Evolutionary conservation across 495 filamentous ascomycete genomes (phyloP).

Genomic region (Penicillium cataractarum): DNA sequence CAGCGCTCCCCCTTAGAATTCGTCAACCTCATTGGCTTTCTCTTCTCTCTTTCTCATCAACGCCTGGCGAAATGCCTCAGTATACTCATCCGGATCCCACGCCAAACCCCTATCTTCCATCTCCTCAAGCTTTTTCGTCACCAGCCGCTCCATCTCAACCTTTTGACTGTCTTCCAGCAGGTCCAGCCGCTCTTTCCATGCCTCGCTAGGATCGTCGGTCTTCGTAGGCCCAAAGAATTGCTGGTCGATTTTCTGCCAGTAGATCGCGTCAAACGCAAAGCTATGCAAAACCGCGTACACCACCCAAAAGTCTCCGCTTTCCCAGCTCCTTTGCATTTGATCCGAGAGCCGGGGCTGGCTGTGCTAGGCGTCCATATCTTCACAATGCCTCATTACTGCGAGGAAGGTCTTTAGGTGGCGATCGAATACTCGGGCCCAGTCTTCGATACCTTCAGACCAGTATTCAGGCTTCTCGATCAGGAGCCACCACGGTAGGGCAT

Average conservation of each 20-base stretch:
- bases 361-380: too few relatives aligned
- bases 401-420: slow-evolving; percentile 10
- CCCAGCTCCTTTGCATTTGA: slow-evolving; percentile 28
- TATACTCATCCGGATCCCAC: neutral
- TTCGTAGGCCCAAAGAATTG: slow-evolving; percentile 24
- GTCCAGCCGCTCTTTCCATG: slow-evolving; percentile 19
- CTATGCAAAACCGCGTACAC: slow-evolving; percentile 23
- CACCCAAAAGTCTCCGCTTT: slow-evolving; percentile 33
- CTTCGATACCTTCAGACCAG: slow-evolving; percentile 35
- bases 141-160: slow-evolving; percentile 14
- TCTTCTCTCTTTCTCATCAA: neutral
- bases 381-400: neutral
- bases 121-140: neutral
- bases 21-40: neutral
- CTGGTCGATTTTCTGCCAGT: slow-evolving; percentile 28
- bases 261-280: slow-evolving; percentile 29
- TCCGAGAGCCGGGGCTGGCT: slow-evolving; percentile 17
- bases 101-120: neutral
- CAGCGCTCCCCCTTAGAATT: too few relatives aligned
- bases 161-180: slow-evolving; percentile 13
- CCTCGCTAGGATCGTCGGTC: slow-evolving; percentile 4
- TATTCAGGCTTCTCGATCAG: slow-evolving; percentile 39
- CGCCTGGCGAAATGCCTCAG: neutral
- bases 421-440: slow-evolving; percentile 17
- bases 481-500: slow-evolving; percentile 48